Percentiles rank a stretch among this genome's conserved stretches.
Evolutionary conservation across 129 eudicot genomes (phyloP).

Genomic region (Pittosporum tobira): DNA sequence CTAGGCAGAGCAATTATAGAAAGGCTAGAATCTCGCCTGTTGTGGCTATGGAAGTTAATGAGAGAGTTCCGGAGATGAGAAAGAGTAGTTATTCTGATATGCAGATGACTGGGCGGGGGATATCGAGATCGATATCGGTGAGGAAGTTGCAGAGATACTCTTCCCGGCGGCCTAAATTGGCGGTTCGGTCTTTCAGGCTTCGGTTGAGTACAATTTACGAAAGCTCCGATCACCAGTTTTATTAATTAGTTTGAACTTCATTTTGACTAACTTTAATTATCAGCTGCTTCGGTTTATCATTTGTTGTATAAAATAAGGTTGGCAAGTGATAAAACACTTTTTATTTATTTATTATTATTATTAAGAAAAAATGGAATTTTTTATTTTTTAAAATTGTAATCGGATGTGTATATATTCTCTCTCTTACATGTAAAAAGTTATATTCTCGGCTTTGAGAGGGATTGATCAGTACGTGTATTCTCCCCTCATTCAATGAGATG

Average conservation of each 20-base stretch:
- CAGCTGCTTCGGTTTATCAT: background rate
- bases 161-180: conserved; percentile 27
- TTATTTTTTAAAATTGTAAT: no score
- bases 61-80: background rate
- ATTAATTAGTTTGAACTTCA: background rate
- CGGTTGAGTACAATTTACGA: conserved; percentile 34
- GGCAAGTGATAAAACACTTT: no score
- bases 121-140: conserved; percentile 26
- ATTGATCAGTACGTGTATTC: no score
- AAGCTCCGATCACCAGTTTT: conserved; percentile 19
- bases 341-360: no score
- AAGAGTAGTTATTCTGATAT: background rate
- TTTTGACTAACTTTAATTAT: background rate
- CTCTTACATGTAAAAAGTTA: no score
- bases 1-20: background rate
- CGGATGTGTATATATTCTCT: no score
- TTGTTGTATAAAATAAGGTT: background rate
- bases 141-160: conserved; percentile 32
- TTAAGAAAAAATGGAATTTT: background rate
- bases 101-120: conserved; percentile 7
- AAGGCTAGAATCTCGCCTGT: conserved; percentile 25
- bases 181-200: conserved; percentile 29
- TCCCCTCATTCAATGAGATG: no score
- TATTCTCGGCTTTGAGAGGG: no score
- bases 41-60: background rate